A percentile compares a stretch with the other conserved stretches of the same genome.
phyloP scores from a whole-genome alignment of 1,284 basidiomycete genomes.

The Trichosporon faecale region DNA sequence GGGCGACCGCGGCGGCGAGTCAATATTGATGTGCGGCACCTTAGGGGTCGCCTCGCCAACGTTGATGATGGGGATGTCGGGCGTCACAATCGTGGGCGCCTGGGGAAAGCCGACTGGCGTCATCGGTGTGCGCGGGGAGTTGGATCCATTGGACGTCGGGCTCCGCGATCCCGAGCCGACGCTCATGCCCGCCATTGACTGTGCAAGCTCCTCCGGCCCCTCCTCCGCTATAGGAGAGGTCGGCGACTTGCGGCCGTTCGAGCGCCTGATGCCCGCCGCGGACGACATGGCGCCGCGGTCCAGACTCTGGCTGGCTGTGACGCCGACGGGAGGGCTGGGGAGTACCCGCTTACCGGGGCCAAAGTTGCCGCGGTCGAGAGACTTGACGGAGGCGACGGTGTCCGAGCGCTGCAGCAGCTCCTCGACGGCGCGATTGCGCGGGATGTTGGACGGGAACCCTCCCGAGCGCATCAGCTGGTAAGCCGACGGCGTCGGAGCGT shows the following conservation, averaged over 20 bases:
- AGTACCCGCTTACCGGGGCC: constrained; percentile 33
- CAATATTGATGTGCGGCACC: background rate
- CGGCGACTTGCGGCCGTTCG: background rate
- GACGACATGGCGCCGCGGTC: constrained; percentile 37
- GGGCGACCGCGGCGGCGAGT: background rate
- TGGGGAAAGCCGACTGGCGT: constrained; percentile 6
- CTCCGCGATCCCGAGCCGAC: constrained; percentile 12
- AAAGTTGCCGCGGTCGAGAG: constrained; percentile 42
- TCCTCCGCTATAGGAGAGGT: constrained; percentile 12
- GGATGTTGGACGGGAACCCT: background rate
- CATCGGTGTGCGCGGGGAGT: background rate
- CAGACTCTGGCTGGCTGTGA: constrained; percentile 40
- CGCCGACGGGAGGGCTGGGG: constrained; percentile 43
- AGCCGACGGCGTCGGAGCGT: background rate
- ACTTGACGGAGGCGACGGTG: constrained; percentile 47
- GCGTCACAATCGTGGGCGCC: constrained; percentile 1
- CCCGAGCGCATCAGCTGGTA: background rate
- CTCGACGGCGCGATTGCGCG: constrained; percentile 12
- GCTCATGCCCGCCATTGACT: constrained; percentile 16
- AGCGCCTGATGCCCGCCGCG: background rate
- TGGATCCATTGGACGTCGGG: constrained; percentile 8
- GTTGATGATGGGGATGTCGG: constrained; percentile 5
- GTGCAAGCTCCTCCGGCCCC: constrained; percentile 15
- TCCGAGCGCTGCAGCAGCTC: constrained; percentile 42
- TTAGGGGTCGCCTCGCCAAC: constrained; percentile 4